Evolutionary conservation across 208 protist genomes (phyloP), one percentile per base, ranked within the genome.

Genomic region (Borovskyia barvae): DNA sequence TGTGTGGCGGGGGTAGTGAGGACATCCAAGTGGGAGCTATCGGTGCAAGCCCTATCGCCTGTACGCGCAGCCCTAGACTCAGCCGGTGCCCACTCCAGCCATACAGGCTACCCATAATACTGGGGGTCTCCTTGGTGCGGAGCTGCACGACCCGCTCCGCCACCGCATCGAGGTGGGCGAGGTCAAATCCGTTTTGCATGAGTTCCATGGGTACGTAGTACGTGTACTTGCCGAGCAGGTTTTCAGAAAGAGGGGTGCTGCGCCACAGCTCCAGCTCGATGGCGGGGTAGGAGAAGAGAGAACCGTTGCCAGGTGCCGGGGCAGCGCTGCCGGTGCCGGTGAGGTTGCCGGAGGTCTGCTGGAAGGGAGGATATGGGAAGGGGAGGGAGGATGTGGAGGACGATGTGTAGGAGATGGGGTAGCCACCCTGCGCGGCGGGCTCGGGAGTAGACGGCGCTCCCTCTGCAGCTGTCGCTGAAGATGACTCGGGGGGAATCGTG

Each of bases 221-320:
- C 4, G 64, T 57, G 62, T 66, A 80, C 19, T 49, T 50, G n/a
- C 69, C 68, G 20, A 89, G 59, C 46, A 70, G 65, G 41, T 66
- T 62, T 35, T 89, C 82, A 3, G 61, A 59, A 17, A 22, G 41
- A 9, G 43, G 26, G 1, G 71, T 69, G 63, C 68, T 63, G 24
- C 77, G 78, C 82, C 82, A 89, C 26, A 89, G 69, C 47, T 89
- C 82, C 3, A 89, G 40, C 7, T 72, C 62, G 24, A 87, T 71
- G n/a, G 68, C 45, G 3, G 66, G 66, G 41, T 68, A 33, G 2
- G 49, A 42, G 17, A 61, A 29, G 4, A 46, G 43, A 11, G 62
- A 35, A 7, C 14, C 12, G 12, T n/a, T 19, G 35, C 32, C 19
- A 2, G 17, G 26, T 19, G 0, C 53, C 1, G 43, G 5, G 8